phyloP scores from a whole-genome alignment of 768 basidiomycete species.

The Chlorophyllum brunneum region DNA sequence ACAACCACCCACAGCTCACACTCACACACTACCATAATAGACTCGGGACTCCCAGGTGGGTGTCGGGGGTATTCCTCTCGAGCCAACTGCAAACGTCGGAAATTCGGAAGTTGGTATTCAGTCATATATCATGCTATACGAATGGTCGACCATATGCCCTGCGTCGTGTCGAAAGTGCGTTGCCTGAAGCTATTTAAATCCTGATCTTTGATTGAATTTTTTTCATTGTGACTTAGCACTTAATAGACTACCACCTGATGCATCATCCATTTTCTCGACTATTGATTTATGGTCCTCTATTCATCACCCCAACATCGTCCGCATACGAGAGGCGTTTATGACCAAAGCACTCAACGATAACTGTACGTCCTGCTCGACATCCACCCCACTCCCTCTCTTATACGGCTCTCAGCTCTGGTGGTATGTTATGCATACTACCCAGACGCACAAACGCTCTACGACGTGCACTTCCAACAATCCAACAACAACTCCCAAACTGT shows the following conservation, averaged over 20 bases:
- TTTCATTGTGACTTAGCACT: too few species aligned
- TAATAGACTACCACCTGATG: conserved; percentile 82
- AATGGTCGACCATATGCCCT: conserved; percentile 80
- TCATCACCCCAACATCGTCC: conserved; percentile 81
- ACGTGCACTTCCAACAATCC: conserved; percentile 68
- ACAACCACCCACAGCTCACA: conserved; percentile 15
- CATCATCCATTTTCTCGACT: conserved; percentile 72
- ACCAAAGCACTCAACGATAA: conserved; percentile 89
- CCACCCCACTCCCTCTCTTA: not conserved
- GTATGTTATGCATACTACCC: conserved; percentile 91
- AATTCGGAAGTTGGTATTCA: conserved; percentile 82
- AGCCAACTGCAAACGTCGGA: conserved; percentile 65
- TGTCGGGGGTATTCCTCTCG: conserved; percentile 88
- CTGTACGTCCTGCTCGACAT: conserved; percentile 74
- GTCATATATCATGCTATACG: conserved; percentile 77
- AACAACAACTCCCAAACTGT: conserved; percentile 11
- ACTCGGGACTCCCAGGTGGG: conserved; percentile 74
- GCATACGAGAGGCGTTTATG: conserved; percentile 90
- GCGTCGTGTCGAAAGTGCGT: conserved; percentile 83
- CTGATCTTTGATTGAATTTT: too few species aligned
- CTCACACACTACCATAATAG: conserved; percentile 30
- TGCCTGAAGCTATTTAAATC: too few species aligned
- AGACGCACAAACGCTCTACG: conserved; percentile 75
- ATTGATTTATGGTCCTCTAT: conserved; percentile 87
- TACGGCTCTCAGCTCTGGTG: conserved; percentile 64